Conservation (phyloP, 805 yeast genomes). For the Alloascoidea africana region DNA sequence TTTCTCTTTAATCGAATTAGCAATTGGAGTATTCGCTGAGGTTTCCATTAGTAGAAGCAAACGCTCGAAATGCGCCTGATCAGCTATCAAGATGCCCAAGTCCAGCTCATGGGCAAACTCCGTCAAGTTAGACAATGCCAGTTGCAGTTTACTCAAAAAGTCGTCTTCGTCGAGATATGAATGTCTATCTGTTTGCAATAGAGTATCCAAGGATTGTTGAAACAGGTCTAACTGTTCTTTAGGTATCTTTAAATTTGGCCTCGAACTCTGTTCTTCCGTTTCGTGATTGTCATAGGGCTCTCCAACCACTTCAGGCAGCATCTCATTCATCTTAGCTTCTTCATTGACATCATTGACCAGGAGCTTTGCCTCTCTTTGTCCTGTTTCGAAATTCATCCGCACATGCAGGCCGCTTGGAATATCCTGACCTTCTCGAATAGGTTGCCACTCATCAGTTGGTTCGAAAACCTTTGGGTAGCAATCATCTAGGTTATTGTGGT, state of each 20-base stretch:
- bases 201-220: no score
- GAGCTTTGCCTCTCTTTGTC: constrained; percentile 52
- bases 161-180: no score
- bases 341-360: constrained; percentile 18
- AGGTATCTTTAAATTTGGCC: no score
- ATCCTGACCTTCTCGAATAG: constrained; percentile 51
- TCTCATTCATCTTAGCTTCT: no score
- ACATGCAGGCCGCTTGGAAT: constrained; percentile 75
- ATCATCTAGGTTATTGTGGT: not conserved
- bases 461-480: constrained; percentile 26
- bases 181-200: no score
- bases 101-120: constrained; percentile 59
- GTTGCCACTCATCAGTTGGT: constrained; percentile 58
- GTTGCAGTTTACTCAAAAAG: no score
- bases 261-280: no score
- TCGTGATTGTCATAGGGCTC: no score
- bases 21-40: constrained; percentile 8
- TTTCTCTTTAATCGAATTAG: constrained; percentile 27
- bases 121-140: constrained; percentile 27
- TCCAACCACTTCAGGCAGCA: no score
- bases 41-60: constrained; percentile 14
- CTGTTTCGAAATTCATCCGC: constrained; percentile 59
- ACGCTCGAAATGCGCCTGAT: constrained; percentile 16
- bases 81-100: constrained; percentile 35
- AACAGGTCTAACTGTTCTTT: no score